Evolutionary conservation across 495 filamentous ascomycete genomes (phyloP).

Genomic region (Achaetomiella virescens): DNA sequence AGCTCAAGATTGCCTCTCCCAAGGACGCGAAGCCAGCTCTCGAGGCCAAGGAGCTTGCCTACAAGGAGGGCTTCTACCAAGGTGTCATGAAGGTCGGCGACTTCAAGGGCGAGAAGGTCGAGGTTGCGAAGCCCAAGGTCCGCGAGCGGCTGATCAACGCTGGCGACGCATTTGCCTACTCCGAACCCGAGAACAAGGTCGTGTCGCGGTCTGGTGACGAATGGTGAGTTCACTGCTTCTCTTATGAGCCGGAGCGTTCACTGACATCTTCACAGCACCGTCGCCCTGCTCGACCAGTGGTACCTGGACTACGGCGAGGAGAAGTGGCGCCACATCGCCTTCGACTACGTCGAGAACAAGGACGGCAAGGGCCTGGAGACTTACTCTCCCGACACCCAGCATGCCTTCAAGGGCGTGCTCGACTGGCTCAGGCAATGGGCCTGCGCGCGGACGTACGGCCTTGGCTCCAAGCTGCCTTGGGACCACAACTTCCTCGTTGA

Average conservation of each 20-base stretch:
- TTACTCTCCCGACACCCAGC: conserved; percentile 70
- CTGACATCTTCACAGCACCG: conserved; percentile 52
- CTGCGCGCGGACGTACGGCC: conserved; percentile 82
- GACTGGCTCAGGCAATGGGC: conserved; percentile 95
- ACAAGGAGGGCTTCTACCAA: conserved; percentile 97
- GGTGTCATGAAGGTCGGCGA: conserved; percentile 86
- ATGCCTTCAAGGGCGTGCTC: conserved; percentile 76
- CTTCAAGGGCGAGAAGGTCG: conserved; percentile 80
- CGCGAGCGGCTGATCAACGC: conserved; percentile 68
- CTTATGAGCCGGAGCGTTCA: no score
- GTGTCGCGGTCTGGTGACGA: conserved; percentile 80
- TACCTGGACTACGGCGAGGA: conserved; percentile 93
- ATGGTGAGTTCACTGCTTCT: conserved; percentile 10
- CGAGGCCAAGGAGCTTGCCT: conserved; percentile 92
- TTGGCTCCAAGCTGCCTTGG: conserved; percentile 96
- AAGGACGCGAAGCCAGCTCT: conserved; percentile 86
- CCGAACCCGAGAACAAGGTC: conserved; percentile 85
- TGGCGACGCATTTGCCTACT: conserved; percentile 82
- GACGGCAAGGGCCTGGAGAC: conserved; percentile 64
- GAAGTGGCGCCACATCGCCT: conserved; percentile 62
- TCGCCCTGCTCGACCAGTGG: conserved; percentile 93
- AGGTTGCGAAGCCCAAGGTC: conserved; percentile 80
- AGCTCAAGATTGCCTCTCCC: conserved; percentile 92
- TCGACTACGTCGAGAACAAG: conserved; percentile 62
- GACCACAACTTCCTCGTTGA: conserved; percentile 89